These are phyloP conservation scores for Trichosporon coremiiforme DNA, from an alignment of 1,284 basidiomycete genomes.

Conservation along the genomic window DNA sequence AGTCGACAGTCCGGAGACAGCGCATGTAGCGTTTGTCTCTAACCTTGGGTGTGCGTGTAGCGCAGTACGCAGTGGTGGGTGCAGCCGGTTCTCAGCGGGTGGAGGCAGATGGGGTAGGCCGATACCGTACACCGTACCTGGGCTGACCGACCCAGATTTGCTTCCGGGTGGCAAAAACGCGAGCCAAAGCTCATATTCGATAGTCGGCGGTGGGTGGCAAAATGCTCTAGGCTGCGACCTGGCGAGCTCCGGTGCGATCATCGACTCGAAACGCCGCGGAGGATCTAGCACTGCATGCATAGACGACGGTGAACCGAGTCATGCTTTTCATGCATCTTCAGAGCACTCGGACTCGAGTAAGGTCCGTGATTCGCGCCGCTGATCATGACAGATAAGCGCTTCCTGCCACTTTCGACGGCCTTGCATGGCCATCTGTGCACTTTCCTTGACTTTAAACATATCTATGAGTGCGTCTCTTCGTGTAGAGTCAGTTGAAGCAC, in stretches of 20 bases:
- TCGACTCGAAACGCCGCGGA: not conserved
- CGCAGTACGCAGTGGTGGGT: not conserved
- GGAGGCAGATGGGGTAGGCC: constrained; percentile 6
- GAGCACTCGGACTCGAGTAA: not conserved
- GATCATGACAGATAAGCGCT: not conserved
- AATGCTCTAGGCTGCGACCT: not conserved
- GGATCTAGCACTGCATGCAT: not conserved
- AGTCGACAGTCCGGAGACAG: constrained; percentile 12
- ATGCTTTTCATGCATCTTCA: not conserved
- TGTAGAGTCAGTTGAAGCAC: not conserved
- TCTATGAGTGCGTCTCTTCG: not conserved
- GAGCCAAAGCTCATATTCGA: not conserved
- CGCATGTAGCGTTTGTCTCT: constrained; percentile 8
- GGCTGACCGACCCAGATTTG: constrained; percentile 19
- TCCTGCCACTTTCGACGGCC: not conserved
- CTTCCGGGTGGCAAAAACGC: constrained; percentile 26
- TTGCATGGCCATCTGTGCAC: not conserved
- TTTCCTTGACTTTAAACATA: not conserved
- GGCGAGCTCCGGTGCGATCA: not conserved
- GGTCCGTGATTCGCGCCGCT: not conserved
- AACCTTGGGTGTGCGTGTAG: not conserved
- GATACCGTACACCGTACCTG: no score
- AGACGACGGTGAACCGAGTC: not conserved
- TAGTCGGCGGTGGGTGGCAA: not conserved
- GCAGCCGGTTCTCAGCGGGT: not conserved